Evolutionary conservation across 2,329 filamentous ascomycete species (phyloP), one percentile per base, ranked within the genome.

Genomic region (Cytospora paraplurivora): DNA sequence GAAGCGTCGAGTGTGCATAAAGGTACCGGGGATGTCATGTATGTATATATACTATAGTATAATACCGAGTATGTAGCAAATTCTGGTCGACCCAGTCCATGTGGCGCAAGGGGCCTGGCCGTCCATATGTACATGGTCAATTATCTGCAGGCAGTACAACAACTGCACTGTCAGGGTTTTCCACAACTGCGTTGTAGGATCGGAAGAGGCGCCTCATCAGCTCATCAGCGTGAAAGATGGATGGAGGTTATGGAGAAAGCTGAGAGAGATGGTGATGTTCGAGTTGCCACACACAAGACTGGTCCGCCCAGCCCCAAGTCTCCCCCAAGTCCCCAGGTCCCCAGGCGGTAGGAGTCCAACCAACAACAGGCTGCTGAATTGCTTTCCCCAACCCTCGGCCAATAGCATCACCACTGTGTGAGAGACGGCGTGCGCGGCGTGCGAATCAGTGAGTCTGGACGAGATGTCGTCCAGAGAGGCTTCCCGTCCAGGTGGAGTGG

Each of bases 321-420:
- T 27, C 27, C 27, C 27, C 27, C 27, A 27, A 27, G 27, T 27
- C 27, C 27, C 27, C 27, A 27, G 27, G 27, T 27, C 27, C 27
- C 63, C 47, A 33, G 49, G 52, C 13, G 38, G 53, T 15, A 62
- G 35, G 38, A 54, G 60, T 47, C 57, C 62, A 66, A 62, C 62
- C 62, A 61, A 51, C 56, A 56, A 44, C 56, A 33, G 37, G 27
- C 19, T 55, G 44, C n/a, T 33, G 58, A 32, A 58, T 64, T 66
- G 62, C 57, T 35, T 60, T 56, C 32, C 49, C 58, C 62, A 66
- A 62, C 55, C 55, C 38, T 64, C 41, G 56, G 21, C 44, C 64
- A 64, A 47, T 52, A 55, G 64, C 63, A 63, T 61, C 61, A 53
- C 54, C 49, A 66, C 62, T 54, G 61, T 64, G 64, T 66, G 57